Evolutionary conservation across 2,329 filamentous ascomycete genomes (phyloP).

Genomic region (Clonostachys rosea): DNA sequence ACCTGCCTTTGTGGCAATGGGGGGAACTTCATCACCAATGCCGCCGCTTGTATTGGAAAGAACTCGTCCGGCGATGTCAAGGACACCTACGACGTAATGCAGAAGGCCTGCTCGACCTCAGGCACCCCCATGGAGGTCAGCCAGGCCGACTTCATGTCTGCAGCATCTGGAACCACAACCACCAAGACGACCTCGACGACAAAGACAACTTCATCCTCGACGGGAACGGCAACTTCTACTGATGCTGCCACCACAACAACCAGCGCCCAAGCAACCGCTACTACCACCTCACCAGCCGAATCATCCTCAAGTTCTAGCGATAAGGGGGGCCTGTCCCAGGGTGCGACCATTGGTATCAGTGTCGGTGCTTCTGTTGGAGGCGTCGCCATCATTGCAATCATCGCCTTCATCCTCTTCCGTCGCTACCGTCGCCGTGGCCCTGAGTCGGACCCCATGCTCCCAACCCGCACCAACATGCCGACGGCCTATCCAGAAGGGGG

Average conservation of each 20-base stretch:
- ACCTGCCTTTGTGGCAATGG: slow-evolving; percentile 37
- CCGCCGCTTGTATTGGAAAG: slow-evolving; percentile 33
- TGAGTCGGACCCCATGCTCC: slow-evolving; percentile 22
- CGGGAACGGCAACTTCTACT: slow-evolving; percentile 5
- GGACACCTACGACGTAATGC: slow-evolving; percentile 32
- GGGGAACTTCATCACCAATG: slow-evolving; percentile 35
- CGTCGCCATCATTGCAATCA: slow-evolving; percentile 13
- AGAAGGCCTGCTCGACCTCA: slow-evolving; percentile 30
- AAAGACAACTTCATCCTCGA: background rate
- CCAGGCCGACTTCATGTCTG: slow-evolving; percentile 28
- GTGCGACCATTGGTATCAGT: slow-evolving; percentile 23
- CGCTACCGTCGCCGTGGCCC: slow-evolving; percentile 16
- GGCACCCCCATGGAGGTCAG: slow-evolving; percentile 30
- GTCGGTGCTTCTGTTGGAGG: slow-evolving; percentile 17
- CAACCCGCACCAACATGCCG: slow-evolving; percentile 8
- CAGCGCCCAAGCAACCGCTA: background rate
- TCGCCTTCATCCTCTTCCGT: slow-evolving; percentile 17
- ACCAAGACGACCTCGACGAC: slow-evolving; percentile 8
- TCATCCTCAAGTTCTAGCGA: background rate
- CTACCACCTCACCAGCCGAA: background rate
- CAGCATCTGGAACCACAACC: slow-evolving; percentile 11
- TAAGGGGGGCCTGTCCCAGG: slow-evolving; percentile 13
- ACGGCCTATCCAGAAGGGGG: slow-evolving; percentile 4
- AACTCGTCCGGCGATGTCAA: slow-evolving; percentile 22
- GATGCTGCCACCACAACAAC: background rate